A percentile compares a stretch with the other conserved stretches of the same genome.
Evolutionary conservation across 352 stramenopile genomes (phyloP).

Genomic region (Phytophthora tubulina): DNA sequence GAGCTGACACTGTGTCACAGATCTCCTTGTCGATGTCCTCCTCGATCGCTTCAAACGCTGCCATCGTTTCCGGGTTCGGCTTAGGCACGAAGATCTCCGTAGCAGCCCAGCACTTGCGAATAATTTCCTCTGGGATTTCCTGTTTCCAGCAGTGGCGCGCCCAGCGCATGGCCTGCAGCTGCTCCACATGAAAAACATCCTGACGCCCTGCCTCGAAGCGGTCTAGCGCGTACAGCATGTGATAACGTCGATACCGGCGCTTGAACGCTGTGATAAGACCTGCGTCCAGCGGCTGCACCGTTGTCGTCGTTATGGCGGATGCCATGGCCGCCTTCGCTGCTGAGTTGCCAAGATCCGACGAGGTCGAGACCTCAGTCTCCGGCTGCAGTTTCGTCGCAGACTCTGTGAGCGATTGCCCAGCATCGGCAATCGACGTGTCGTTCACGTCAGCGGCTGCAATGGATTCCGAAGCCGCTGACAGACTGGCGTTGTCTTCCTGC

Average conservation of each 20-base stretch:
- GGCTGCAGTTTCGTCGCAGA: constrained; percentile 19
- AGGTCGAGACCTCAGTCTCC: constrained; percentile 10
- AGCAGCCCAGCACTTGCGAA: constrained; percentile 55
- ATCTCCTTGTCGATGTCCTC: constrained; percentile 60
- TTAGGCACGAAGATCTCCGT: constrained; percentile 44
- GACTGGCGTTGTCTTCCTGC: constrained; percentile 37
- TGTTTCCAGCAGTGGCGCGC: constrained; percentile 58
- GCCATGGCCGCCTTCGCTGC: constrained; percentile 22
- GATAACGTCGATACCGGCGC: constrained; percentile 60
- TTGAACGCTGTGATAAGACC: constrained; percentile 63
- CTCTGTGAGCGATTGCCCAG: constrained; percentile 28
- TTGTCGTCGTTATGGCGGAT: constrained; percentile 28
- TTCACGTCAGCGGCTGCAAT: constrained; percentile 31
- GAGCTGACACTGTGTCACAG: constrained; percentile 52
- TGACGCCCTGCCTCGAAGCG: constrained; percentile 55
- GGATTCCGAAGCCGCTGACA: constrained; percentile 39
- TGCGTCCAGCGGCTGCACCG: constrained; percentile 51
- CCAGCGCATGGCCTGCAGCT: constrained; percentile 67
- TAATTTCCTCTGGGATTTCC: constrained; percentile 41
- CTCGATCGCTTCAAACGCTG: constrained; percentile 50
- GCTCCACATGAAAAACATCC: constrained; percentile 60
- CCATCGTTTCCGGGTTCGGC: constrained; percentile 28
- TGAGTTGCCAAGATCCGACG: constrained; percentile 21
- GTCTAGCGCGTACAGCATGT: constrained; percentile 65
- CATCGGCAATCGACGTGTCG: constrained; percentile 21